These are phyloP conservation scores for Leptographium flavum DNA, from an alignment of 2,329 filamentous ascomycete genomes.

Conservation along the genomic window DNA sequence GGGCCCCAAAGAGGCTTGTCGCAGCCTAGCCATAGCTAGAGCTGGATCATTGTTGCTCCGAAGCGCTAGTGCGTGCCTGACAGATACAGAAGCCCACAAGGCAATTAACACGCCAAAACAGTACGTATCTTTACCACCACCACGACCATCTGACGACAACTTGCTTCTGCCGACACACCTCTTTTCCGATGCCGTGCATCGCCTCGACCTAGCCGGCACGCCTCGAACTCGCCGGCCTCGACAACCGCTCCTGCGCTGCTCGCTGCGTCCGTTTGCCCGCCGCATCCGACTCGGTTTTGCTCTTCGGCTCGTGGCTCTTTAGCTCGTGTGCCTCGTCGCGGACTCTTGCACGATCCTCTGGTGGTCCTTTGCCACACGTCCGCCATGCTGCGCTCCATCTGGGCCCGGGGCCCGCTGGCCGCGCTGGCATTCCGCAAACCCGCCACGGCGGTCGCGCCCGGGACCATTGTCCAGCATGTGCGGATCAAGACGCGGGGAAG, in stretches of 20 bases:
- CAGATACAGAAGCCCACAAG: background rate
- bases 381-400: conserved; percentile 8
- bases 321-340: no score
- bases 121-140: no score
- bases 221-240: no score
- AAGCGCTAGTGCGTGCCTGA: background rate
- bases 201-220: no score
- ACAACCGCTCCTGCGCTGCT: no score
- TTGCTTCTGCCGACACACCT: no score
- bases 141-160: no score
- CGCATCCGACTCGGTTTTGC: no score
- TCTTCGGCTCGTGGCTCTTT: no score
- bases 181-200: no score
- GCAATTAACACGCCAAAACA: no score
- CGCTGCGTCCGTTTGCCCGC: no score
- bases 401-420: conserved; percentile 5
- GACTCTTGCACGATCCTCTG: background rate
- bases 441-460: background rate
- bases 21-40: background rate
- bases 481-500: conserved; percentile 6
- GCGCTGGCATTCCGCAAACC: conserved; percentile 2
- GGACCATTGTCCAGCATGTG: conserved; percentile 8
- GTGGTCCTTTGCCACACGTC: background rate
- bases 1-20: background rate
- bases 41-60: conserved; percentile 6